Base-by-base conservation (phyloP, 306 rosid species). In the Dalbergia cochinchinensis region DNA sequence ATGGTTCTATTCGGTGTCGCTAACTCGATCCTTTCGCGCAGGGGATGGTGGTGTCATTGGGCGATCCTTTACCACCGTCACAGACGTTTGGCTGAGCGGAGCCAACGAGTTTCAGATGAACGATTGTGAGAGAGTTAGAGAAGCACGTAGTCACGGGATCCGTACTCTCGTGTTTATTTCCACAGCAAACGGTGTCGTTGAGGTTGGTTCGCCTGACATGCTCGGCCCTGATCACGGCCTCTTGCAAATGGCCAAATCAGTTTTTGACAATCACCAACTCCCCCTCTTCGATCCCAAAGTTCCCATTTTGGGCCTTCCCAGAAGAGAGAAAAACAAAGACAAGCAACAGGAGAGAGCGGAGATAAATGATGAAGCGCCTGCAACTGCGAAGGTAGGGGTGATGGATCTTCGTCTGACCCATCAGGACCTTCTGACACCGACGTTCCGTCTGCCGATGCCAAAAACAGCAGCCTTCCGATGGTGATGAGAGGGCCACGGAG, bases 101-200 rank as follows among this genome's bases (percentile, higher is more conserved):
- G 77, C 45, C 3, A 18, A 76, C 5, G 83, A 83, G 37, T 74
- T 84, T 34, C 76, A 82, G 16, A 16, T 60, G 15, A 60, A 86
- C 8, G 78, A 81, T 8, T 86, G 92, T 5, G 86, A 83, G 3
- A 82, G 92, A 84, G 87, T 82, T 2, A 65, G 80, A 60, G 87
- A 88, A 77, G 92, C 90, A 3, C 51, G 71, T 1, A 15, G 50
- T 14, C 84, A 76, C 11, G n/a, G 90, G 22, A 66, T 88, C 83
- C 84, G 70, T 5, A 84, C 92, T 13, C 37, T 88, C 48, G 82
- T 84, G 18, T 88, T 78, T 44, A 59, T 88, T 45, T 69, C 84
- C 2, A 80, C 77, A 13, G 62, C 85, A 0, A 8, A 8, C 50
- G 92, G 92, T 11, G 89, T 84, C 2, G 61, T 88, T 22, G 90